Evolutionary conservation across 805 yeast genomes (phyloP), one percentile per base, ranked within the genome.

Genomic region (Lachancea kluyveri): DNA sequence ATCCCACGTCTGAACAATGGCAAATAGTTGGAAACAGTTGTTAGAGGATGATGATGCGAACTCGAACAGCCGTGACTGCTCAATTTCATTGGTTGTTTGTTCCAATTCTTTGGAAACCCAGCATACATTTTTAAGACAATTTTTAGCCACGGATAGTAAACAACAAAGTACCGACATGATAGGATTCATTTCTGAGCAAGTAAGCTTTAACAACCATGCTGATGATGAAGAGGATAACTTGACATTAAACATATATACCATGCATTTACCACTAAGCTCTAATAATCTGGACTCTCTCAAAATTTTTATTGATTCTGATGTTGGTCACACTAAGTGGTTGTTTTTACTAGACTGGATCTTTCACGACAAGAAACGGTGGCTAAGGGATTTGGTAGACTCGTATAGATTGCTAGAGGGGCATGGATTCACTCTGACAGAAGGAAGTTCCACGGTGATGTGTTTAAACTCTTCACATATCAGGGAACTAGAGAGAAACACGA

Each of bases 281-380:
- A 20, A 22, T 10, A 19, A 11, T 4, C 22, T 31, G 16, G 35
- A 31, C 13, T 21, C 25, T 8, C 18, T 31, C 17, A 21, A 26
- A n/a, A 26, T 31, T 8, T 31, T 31, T 16, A 22, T 26, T 5
- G 20, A 26, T 6, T 14, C 30, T 10, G 26, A 26, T 10, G 20
- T 18, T 10, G 10, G 14, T 13, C 14, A 17, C 13, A 22, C 21
- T 17, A 27, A 27, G 16, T 31, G 35, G 35, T 29, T 26, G 11
- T 35, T 47, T 17, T 15, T 51, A 7, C 31, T 51, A 12, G 54
- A 51, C 35, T 51, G 57, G 57, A 19, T 38, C 4, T 31, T 37
- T 16, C 26, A 33, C 4, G 35, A 37, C 23, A 52, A 49, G n/a
- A 33, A 33, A 15, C 11, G 16, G 10, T 51, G 57, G 57, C 26